Base-by-base conservation (phyloP, 129 eudicot genomes). In the Dittrichia graveolens region DNA sequence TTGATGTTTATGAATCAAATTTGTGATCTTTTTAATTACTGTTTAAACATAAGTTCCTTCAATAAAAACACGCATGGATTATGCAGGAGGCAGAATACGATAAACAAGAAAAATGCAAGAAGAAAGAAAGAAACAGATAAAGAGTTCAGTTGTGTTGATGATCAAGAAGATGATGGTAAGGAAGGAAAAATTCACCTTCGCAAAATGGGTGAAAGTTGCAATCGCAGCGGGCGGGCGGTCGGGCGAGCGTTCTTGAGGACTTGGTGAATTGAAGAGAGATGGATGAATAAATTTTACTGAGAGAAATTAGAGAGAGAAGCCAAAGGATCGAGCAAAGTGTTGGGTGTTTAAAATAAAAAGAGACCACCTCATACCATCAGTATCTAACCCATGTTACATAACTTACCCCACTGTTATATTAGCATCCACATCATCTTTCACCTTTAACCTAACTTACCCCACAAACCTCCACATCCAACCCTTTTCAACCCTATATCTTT, bases 181-280 rank as follows among this genome's bases (percentile, higher is more conserved):
- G 50, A 37, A 67, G 61, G 50, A 58, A 59, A 6, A 72, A 59
- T 72, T 72, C 47, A 72, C 76, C 76, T 72, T 58, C 53, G 50
- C 31, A 5, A 56, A 54, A 69, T 39, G 49, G 50, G 73, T 69
- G 9, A 56, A 42, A 35, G 75, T 42, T 71, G 72, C 13, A 47
- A 58, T 70, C 35, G 75, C 47, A 41, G 75, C 53, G 53, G 18
- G 54, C 15, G 65, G 56, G 65, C 65, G 75, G 19, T 56, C 53
- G 53, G 18, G 54, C 15, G 65, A 71, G 65, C 65, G 75, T 42
- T 56, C 3, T 18, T 70, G 75, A 55, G 64, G 67, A 72, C 58
- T 58, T 72, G 13, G 76, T 10, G 58, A 61, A 71, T 71, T 43
- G 35, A n/a, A 71, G 75, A 57, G 15, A 72, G 58, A 71, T 42